Evolutionary conservation across 225 moss, liverwort and hornwort species (phyloP).

Genomic region (Bryoerythrophyllum caledonicum): DNA sequence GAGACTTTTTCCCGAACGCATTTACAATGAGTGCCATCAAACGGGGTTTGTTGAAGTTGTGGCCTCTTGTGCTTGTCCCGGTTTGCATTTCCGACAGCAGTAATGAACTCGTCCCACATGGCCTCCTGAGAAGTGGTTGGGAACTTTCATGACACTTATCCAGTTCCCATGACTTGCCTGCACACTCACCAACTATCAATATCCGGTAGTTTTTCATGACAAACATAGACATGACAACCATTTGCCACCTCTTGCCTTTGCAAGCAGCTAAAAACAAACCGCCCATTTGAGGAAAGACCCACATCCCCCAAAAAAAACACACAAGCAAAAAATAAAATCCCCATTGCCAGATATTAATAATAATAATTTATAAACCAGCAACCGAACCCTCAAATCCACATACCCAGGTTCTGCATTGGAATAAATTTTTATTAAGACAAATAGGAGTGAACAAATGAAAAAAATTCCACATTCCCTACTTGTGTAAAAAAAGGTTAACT

Average conservation of each 20-base stretch:
- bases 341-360: not conserved
- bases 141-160: not conserved
- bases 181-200: too few species aligned
- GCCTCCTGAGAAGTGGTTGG: not conserved
- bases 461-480: too few species aligned
- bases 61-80: conserved; percentile 23
- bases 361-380: too few species aligned
- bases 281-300: not conserved
- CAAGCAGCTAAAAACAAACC: conserved; percentile 38
- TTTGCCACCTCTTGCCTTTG: not conserved
- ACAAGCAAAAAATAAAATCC: too few species aligned
- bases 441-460: too few species aligned
- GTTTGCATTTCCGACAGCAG: not conserved
- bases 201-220: not conserved
- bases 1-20: not conserved
- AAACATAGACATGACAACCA: conserved; percentile 35
- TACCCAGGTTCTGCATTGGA: too few species aligned
- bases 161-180: not conserved
- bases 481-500: too few species aligned
- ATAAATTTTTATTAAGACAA: too few species aligned
- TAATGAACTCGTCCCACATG: not conserved
- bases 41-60: not conserved
- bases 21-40: not conserved
- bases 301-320: not conserved
- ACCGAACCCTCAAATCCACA: too few species aligned